A percentile compares a stretch with the other conserved stretches of the same genome.
phyloP scores from a whole-genome alignment of 306 rosid species.

The Delonix regia region DNA sequence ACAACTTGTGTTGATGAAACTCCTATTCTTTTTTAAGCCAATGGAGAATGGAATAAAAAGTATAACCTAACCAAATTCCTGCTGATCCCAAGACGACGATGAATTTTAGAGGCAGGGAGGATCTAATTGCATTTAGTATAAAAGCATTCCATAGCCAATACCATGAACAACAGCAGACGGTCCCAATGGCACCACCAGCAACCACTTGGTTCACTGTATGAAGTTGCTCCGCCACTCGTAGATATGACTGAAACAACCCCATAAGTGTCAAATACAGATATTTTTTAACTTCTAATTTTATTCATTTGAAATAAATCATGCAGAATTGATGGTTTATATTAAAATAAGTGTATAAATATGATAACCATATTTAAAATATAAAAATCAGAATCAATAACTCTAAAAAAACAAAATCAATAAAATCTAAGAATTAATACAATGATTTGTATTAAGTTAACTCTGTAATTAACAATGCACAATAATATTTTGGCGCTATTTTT shows the following conservation, averaged over 20 bases:
- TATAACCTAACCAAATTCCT: constrained; percentile 48
- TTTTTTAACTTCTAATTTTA: too few relatives aligned
- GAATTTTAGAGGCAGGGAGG: constrained; percentile 50
- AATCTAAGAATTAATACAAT: too few relatives aligned
- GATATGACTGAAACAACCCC: constrained; percentile 61
- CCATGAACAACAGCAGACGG: constrained; percentile 51
- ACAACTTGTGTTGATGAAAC: background rate
- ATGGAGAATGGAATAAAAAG: constrained; percentile 30
- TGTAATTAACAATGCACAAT: too few relatives aligned
- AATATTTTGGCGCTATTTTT: too few relatives aligned
- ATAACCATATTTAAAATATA: too few relatives aligned
- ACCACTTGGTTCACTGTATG: constrained; percentile 67
- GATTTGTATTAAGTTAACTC: too few relatives aligned
- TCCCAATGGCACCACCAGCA: constrained; percentile 64
- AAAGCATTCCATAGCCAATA: constrained; percentile 59
- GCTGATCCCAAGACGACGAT: constrained; percentile 44
- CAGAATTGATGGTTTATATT: too few relatives aligned
- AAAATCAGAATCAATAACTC: too few relatives aligned
- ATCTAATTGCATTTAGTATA: constrained; percentile 46
- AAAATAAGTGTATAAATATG: too few relatives aligned
- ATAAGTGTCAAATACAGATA: background rate
- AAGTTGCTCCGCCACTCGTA: constrained; percentile 62
- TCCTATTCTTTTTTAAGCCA: constrained; percentile 50
- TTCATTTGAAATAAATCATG: too few relatives aligned
- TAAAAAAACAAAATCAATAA: too few relatives aligned